Base-by-base conservation (phyloP, 257 asterid genomes). In the Salvia miltiorrhiza region DNA sequence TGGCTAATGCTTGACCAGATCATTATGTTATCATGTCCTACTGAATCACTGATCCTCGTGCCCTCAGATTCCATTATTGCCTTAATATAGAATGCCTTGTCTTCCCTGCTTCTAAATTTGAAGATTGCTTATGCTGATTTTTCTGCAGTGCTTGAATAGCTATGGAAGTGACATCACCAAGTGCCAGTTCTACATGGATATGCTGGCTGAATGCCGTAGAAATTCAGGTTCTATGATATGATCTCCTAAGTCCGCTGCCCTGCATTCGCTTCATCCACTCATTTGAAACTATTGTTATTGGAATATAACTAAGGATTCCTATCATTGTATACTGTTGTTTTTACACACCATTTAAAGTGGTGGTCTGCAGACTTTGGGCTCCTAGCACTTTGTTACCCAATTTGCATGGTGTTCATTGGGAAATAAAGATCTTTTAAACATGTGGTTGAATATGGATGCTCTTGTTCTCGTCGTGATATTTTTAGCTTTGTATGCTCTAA, bases 131-230 rank as follows among this genome's bases (percentile, higher is more conserved):
- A 4, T 72, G 63, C 13, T 59, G 47, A 23, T 53, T 78, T 73
- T 71, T 61, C 28, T 79, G 88, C 93, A 90, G 96, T 90, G 96
- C 67, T 52, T 90, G 79, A 85, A 81, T 13, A 67, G 75, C 72
- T 87, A 28, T 28, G 93, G 93, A 49, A 87, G 65, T 24, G 96
- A 87, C 88, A 81, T 87, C 75, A 81, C 84, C 88, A 87, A 87
- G 82, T 90, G 95, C 60, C 96, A 90, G 82, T 87, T 90, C 83
- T 90, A 87, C 40, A 90, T 90, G 95, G 96, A 90, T 52, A 87
- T 87, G 96, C 67, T 89, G 79, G 68, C 86, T 28, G 95, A 89
- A 11, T 85, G 96, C 94, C 75, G 75, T 80, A 89, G 84, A 60
- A 89, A 74, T 84, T 83, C 96, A 1, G 93, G 86, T 32, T 83